Percentiles rank a stretch among this genome's conserved stretches.
phyloP scores from a whole-genome alignment of 257 asterid genomes.

The Rhazya stricta region DNA sequence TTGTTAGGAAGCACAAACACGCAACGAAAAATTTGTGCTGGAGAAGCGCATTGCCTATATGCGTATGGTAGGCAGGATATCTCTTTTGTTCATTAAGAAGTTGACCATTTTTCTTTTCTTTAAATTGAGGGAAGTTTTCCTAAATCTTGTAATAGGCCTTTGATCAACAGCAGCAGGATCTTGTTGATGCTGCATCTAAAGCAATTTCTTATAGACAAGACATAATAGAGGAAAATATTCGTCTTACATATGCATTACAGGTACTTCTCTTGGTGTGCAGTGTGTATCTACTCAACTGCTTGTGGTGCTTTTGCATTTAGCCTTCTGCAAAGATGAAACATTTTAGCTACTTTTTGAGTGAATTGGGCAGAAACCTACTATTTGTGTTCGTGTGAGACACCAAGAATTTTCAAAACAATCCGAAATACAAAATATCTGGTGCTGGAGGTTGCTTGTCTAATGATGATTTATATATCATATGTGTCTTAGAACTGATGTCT shows the following conservation, averaged over 20 bases:
- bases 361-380: not conserved
- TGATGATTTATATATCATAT: not conserved
- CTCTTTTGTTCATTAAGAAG: constrained; percentile 17
- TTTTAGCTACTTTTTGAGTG: not conserved
- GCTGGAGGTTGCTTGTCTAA: too few relatives aligned
- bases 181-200: constrained; percentile 96
- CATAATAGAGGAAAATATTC: constrained; percentile 95
- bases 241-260: constrained; percentile 94
- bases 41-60: constrained; percentile 93
- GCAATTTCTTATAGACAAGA: constrained; percentile 96
- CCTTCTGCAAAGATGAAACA: not conserved
- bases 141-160: constrained; percentile 56
- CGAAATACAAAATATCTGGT: too few relatives aligned
- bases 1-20: constrained; percentile 76
- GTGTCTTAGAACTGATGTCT: not conserved
- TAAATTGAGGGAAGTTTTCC: constrained; percentile 17
- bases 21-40: constrained; percentile 76
- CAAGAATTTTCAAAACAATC: too few relatives aligned
- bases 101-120: constrained; percentile 14
- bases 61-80: constrained; percentile 70
- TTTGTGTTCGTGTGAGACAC: too few relatives aligned
- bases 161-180: constrained; percentile 98
- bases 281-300: not conserved
- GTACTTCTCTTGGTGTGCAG: constrained; percentile 27
- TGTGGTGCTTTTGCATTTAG: not conserved